Base-by-base conservation (phyloP, 2,329 filamentous ascomycete genomes). In the Colletotrichum lupini region DNA sequence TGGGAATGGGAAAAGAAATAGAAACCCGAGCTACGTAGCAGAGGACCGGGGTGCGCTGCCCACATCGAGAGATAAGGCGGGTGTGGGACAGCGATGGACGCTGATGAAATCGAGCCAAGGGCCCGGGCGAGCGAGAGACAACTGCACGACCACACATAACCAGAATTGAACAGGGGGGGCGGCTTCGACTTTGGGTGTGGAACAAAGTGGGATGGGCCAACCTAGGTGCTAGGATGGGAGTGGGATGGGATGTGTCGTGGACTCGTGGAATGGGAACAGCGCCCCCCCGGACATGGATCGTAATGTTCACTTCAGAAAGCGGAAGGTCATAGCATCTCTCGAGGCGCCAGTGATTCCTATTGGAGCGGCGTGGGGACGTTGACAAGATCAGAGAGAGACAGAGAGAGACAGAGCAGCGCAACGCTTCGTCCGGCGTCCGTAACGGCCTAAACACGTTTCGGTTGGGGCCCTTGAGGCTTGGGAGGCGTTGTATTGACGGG, bases 61-160 rank as follows among this genome's bases (percentile, higher is more conserved):
- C 32, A 73, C 26, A 69, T 19, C 32, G 12, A 60, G 58, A 73
- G 70, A 73, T 70, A 73, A 73, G 70, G 56, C 56, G 60, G 16
- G 67, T 61, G 67, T 73, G 70, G 67, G 70, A 73, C 70, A 65
- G 55, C 56, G 67, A 30, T 69, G 60, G 67, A 65, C 56, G 60
- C 67, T 73, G 66, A 22, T 61, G 67, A 70, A 73, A 70, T 73
- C 42, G 67, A 73, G 66, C 70, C 70, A 60, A 65, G 67, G 70
- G 67, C 37, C 67, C 60, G 67, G 70, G 66, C 55, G 49, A 24
- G 63, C 32, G 64, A 67, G 57, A 26, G 30, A 61, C 22, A 49
- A 42, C 12, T 16, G 16, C 37, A 42, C 16, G 14, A 42, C 35
- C 35, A 37, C 4, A 37, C 35, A 32, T 32, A 63, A n/a, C 26